phyloP scores from a whole-genome alignment of 768 basidiomycete species.

The Podaxis rugospora region DNA sequence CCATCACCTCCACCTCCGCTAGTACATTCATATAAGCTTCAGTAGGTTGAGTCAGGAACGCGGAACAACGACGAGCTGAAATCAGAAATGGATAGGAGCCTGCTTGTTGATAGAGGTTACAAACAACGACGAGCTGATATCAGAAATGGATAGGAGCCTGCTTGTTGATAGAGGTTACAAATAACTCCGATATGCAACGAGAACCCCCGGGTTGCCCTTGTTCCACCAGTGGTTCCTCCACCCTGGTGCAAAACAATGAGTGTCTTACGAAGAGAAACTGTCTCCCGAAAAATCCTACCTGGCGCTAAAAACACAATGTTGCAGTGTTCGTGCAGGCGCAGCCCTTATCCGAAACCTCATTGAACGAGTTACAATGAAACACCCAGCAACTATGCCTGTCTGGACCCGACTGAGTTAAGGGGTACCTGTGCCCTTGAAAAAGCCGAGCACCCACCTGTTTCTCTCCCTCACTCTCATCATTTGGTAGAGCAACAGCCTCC shows the following conservation, averaged over 20 bases:
- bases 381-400: slow-evolving; percentile 35
- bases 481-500: slow-evolving; percentile 19
- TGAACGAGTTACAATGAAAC: slow-evolving; percentile 32
- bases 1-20: too few species aligned
- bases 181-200: slow-evolving; percentile 29
- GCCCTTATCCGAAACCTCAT: slow-evolving; percentile 37
- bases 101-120: slow-evolving; percentile 25
- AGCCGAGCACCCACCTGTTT: slow-evolving; percentile 5
- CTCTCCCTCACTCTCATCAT: slow-evolving; percentile 10
- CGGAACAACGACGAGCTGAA: not conserved
- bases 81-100: slow-evolving; percentile 27
- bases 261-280: not conserved
- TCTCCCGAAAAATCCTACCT: slow-evolving; percentile 26
- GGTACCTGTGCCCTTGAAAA: not conserved
- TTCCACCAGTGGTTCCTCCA: slow-evolving; percentile 19
- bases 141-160: slow-evolving; percentile 29
- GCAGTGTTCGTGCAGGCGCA: slow-evolving; percentile 28
- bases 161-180: slow-evolving; percentile 26
- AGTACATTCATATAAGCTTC: not conserved
- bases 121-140: slow-evolving; percentile 20
- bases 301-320: slow-evolving; percentile 33
- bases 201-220: slow-evolving; percentile 12
- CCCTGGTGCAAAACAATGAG: not conserved
- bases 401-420: slow-evolving; percentile 6
- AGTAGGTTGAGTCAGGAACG: not conserved